phyloP scores from a whole-genome alignment of 2,329 filamentous ascomycete species.

The Pestalotiopsis fici region DNA sequence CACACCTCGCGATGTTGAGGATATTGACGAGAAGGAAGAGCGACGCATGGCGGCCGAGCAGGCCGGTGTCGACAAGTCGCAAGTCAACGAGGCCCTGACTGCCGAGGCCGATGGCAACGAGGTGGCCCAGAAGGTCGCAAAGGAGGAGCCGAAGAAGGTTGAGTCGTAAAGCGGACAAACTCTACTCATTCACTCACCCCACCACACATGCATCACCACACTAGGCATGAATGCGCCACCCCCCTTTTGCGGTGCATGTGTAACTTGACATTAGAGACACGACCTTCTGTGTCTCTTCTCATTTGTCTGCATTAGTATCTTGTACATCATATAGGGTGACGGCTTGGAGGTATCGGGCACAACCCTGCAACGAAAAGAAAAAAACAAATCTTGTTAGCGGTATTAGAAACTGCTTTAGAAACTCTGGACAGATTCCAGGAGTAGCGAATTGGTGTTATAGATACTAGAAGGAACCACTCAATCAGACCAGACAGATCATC shows the following conservation, averaged over 20 bases:
- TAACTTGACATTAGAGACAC: not conserved
- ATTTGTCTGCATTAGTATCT: constrained; percentile 24
- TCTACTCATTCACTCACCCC: not conserved
- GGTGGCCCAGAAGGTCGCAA: constrained; percentile 33
- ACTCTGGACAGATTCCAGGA: constrained; percentile 13
- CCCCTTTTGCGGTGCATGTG: constrained; percentile 10
- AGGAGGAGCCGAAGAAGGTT: constrained; percentile 19
- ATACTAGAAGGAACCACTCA: constrained; percentile 14
- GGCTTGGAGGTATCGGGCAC: not conserved
- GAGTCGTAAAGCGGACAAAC: constrained; percentile 16
- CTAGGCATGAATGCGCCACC: constrained; percentile 9
- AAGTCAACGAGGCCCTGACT: constrained; percentile 55
- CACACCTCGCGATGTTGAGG: constrained; percentile 80
- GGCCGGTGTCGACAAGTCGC: constrained; percentile 46
- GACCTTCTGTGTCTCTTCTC: constrained; percentile 18
- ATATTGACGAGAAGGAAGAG: constrained; percentile 95
- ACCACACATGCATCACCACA: not conserved
- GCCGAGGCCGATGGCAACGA: constrained; percentile 50
- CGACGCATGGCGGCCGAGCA: constrained; percentile 47
- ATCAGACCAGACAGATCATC: constrained; percentile 11
- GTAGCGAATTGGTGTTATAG: constrained; percentile 10
- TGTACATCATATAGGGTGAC: constrained; percentile 6
- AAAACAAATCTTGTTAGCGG: constrained; percentile 18
- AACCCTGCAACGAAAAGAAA: not conserved
- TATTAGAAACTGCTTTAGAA: constrained; percentile 15